phyloP scores from a whole-genome alignment of 768 basidiomycete species.

The Rickenella mellea region DNA sequence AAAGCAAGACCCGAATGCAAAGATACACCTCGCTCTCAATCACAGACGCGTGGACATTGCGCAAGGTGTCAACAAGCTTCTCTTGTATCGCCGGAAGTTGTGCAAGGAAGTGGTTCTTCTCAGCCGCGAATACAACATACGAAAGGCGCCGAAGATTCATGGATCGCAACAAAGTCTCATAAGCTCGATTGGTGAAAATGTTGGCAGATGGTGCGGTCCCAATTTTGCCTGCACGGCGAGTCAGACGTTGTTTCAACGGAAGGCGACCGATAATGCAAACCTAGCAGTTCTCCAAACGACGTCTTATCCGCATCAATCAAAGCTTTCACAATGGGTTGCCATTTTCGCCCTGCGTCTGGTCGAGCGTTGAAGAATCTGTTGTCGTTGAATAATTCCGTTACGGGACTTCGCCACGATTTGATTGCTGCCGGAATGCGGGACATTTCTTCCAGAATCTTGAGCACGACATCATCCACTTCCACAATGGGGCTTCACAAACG shows the following conservation, averaged over 20 bases:
- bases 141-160: conserved; percentile 82
- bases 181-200: conserved; percentile 92
- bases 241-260: conserved; percentile 22
- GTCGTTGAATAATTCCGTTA: conserved; percentile 79
- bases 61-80: conserved; percentile 87
- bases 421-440: conserved; percentile 63
- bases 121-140: conserved; percentile 76
- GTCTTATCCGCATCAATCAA: conserved; percentile 84
- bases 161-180: conserved; percentile 83
- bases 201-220: conserved; percentile 85
- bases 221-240: conserved; percentile 49
- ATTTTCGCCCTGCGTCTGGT: conserved; percentile 46
- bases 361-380: conserved; percentile 76
- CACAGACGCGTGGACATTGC: conserved; percentile 66
- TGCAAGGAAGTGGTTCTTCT: conserved; percentile 84
- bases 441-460: conserved; percentile 71
- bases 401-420: conserved; percentile 78
- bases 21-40: conserved; percentile 94
- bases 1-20: conserved; percentile 84
- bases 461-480: conserved; percentile 60
- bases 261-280: conserved; percentile 36
- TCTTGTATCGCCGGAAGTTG: conserved; percentile 94
- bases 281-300: conserved; percentile 75
- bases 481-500: conserved; percentile 48
- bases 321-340: conserved; percentile 71